Percentiles rank a stretch among this genome's conserved stretches.
Evolutionary conservation across 257 asterid species (phyloP).

Genomic region (Lithospermum erythrorhizon): DNA sequence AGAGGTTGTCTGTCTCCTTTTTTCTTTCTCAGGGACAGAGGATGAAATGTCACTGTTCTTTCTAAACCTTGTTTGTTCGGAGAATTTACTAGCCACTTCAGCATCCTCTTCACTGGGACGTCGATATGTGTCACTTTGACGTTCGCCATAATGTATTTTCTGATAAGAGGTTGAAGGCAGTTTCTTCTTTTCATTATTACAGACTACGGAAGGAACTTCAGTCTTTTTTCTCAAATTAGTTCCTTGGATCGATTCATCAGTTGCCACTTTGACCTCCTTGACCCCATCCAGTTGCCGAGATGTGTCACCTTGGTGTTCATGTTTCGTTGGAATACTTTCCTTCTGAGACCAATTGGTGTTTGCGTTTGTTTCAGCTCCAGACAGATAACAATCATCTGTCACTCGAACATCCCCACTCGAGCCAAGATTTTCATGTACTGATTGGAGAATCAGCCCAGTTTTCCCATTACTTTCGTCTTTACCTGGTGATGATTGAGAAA

Average conservation of each 20-base stretch:
- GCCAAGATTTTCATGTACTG: constrained; percentile 5
- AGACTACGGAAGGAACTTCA: background rate
- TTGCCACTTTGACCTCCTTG: background rate
- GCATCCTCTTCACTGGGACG: background rate
- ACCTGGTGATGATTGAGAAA: constrained; percentile 3
- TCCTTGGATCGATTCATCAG: background rate
- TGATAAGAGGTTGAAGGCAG: background rate
- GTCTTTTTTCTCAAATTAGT: background rate
- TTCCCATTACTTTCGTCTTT: background rate
- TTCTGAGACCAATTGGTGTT: background rate
- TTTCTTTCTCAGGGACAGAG: background rate
- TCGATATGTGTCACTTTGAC: background rate
- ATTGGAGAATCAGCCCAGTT: background rate
- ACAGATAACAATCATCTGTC: background rate
- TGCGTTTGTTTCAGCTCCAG: background rate
- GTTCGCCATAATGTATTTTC: background rate
- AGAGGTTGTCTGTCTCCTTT: background rate
- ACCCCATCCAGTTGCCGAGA: background rate
- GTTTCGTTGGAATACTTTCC: background rate
- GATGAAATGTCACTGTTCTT: background rate
- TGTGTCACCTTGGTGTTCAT: background rate
- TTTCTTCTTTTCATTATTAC: background rate
- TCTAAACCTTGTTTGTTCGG: constrained; percentile 6
- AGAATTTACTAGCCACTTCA: background rate
- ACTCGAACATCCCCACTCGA: background rate